Conservation (phyloP, 192 early-diverging fungal species). For the Funneliformis geosporum region DNA sequence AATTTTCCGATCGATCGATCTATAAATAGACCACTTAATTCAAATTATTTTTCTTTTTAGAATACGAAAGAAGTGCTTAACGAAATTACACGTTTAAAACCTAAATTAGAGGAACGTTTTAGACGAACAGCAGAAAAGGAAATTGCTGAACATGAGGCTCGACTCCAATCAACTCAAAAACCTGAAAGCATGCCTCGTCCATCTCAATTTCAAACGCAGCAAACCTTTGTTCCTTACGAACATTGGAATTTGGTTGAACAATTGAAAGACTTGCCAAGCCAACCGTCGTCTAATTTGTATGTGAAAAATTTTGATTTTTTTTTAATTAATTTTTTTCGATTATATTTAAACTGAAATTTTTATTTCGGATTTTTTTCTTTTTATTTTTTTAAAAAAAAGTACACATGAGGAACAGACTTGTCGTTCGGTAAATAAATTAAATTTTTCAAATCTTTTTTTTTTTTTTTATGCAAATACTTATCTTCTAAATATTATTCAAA, state of each 20-base stretch:
- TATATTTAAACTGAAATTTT: background rate
- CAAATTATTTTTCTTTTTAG: background rate
- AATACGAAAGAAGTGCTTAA: slow-evolving; percentile 7
- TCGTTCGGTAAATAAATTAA: background rate
- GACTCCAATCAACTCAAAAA: background rate
- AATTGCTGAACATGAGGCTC: background rate
- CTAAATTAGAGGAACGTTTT: slow-evolving; percentile 11
- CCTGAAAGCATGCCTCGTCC: background rate
- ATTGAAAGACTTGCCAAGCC: background rate
- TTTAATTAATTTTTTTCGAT: background rate
- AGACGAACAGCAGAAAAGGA: background rate
- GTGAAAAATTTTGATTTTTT: background rate
- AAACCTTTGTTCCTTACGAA: background rate
- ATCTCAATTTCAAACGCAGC: background rate
- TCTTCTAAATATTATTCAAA: background rate
- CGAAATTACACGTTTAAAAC: slow-evolving; percentile 27
- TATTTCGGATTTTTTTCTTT: background rate
- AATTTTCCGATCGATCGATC: background rate
- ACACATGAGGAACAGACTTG: background rate
- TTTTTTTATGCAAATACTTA: slow-evolving; percentile 1
- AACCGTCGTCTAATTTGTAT: too few species aligned
- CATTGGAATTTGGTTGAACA: background rate
- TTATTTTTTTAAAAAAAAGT: background rate
- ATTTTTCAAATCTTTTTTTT: background rate
- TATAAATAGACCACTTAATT: background rate